phyloP scores from a whole-genome alignment of 352 stramenopile genomes.

The Ochromonadaceae sp. region DNA sequence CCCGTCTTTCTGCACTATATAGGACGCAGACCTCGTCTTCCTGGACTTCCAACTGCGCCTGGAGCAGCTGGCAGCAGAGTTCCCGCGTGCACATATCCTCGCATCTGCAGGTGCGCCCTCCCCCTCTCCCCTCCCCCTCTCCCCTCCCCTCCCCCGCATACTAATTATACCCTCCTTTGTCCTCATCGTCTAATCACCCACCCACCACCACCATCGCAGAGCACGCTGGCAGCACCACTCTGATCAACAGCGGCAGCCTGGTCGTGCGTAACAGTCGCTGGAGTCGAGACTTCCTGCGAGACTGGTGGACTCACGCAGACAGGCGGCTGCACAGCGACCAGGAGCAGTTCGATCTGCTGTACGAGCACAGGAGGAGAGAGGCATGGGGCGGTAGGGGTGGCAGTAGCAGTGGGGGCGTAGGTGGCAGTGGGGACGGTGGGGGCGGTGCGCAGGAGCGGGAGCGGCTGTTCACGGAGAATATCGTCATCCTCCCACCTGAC shows the following conservation, averaged over 20 bases:
- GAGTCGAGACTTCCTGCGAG: neutral
- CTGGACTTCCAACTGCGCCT: neutral
- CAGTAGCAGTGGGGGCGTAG: neutral
- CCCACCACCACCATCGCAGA: too few species aligned
- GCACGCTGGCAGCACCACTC: constrained; percentile 4
- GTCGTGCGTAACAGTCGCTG: neutral
- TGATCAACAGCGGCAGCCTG: constrained; percentile 11
- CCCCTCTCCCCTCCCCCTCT: neutral
- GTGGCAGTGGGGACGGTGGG: too few species aligned
- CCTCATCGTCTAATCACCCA: too few species aligned
- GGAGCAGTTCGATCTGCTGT: constrained; percentile 15
- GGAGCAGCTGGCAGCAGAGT: neutral
- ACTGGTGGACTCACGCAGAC: neutral
- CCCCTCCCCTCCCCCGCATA: neutral
- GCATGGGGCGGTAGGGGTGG: neutral
- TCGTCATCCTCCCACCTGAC: neutral
- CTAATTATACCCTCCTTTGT: too few species aligned
- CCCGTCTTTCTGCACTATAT: too few species aligned
- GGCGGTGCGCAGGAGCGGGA: too few species aligned
- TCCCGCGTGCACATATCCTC: constrained; percentile 5
- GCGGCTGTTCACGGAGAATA: neutral
- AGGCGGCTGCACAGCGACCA: constrained; percentile 5
- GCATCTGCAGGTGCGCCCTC: constrained; percentile 1
- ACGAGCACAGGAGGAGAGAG: neutral
- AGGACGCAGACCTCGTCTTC: constrained; percentile 10